Evolutionary conservation across 2,329 filamentous ascomycete genomes (phyloP).

Genomic region (Mariannaea elegans): DNA sequence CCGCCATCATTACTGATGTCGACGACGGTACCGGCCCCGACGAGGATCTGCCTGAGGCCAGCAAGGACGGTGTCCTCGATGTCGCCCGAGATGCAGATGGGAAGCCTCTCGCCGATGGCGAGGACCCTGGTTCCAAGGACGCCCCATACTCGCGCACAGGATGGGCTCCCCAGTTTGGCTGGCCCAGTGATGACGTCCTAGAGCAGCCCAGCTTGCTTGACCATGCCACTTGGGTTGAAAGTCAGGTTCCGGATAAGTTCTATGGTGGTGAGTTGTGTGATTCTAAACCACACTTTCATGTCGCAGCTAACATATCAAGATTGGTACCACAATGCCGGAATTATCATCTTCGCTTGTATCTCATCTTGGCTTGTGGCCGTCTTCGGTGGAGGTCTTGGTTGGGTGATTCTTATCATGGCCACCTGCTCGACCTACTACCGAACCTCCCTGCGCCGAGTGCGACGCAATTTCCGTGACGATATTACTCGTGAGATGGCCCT

Average conservation of each 20-base stretch:
- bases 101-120: slow-evolving; percentile 58
- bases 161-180: slow-evolving; percentile 89
- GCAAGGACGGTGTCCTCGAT: slow-evolving; percentile 73
- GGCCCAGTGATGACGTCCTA: slow-evolving; percentile 64
- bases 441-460: slow-evolving; percentile 90
- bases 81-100: slow-evolving; percentile 59
- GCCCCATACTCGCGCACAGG: slow-evolving; percentile 67
- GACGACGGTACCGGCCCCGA: slow-evolving; percentile 74
- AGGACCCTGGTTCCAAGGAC: slow-evolving; percentile 62
- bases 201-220: slow-evolving; percentile 78
- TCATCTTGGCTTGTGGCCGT: slow-evolving; percentile 89
- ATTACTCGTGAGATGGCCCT: slow-evolving; percentile 89
- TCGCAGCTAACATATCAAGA: slow-evolving; percentile 59
- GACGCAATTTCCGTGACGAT: slow-evolving; percentile 96
- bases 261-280: slow-evolving; percentile 76
- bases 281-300: not conserved
- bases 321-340: slow-evolving; percentile 97
- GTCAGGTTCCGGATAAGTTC: slow-evolving; percentile 85
- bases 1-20: slow-evolving; percentile 81
- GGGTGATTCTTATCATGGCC: slow-evolving; percentile 94
- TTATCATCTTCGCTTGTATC: slow-evolving; percentile 93
- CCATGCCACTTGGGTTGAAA: slow-evolving; percentile 87
- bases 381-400: slow-evolving; percentile 89
- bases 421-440: slow-evolving; percentile 94
- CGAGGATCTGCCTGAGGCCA: slow-evolving; percentile 81